Percentiles rank a stretch among this genome's conserved stretches.
These are phyloP conservation scores for Oryza officinalis DNA, from an alignment of 176 grass and related monocot species.

Conservation along the genomic window DNA sequence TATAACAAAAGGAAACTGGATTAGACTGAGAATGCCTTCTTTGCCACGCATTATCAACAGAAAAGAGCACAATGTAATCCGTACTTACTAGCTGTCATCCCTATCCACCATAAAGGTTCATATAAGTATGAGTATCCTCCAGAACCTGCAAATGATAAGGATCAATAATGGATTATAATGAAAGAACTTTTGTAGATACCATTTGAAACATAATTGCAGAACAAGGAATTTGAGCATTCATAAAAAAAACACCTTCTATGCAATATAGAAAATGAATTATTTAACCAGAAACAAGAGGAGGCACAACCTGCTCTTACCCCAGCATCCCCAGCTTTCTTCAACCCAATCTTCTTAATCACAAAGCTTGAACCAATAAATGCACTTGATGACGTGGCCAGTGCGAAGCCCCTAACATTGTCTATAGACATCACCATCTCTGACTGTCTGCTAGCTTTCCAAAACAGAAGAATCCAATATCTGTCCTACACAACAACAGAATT, in stretches of 20 bases:
- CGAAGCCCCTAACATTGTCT: conserved; percentile 75
- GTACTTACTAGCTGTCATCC: conserved; percentile 90
- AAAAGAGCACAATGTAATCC: conserved; percentile 5
- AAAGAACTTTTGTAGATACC: neutral
- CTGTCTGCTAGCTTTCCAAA: conserved; percentile 7
- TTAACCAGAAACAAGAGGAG: conserved; percentile 28
- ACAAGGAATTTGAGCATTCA: neutral
- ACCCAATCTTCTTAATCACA: conserved; percentile 84
- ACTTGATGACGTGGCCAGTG: conserved; percentile 75
- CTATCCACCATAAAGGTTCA: conserved; percentile 86
- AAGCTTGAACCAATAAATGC: conserved; percentile 94
- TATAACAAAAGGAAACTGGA: neutral
- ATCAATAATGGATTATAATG: neutral
- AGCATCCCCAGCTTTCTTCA: conserved; percentile 69
- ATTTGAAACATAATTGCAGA: neutral
- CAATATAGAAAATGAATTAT: neutral
- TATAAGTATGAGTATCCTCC: conserved; percentile 82
- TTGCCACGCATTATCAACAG: neutral
- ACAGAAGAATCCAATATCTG: neutral
- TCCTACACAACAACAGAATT: conserved; percentile 2
- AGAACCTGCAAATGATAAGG: conserved; percentile 48
- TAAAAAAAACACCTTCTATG: neutral
- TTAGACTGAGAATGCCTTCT: neutral
- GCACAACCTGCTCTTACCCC: conserved; percentile 78
- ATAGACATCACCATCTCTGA: conserved; percentile 52